Conservation (phyloP, 306 rosid species). For the Inga laurina region DNA sequence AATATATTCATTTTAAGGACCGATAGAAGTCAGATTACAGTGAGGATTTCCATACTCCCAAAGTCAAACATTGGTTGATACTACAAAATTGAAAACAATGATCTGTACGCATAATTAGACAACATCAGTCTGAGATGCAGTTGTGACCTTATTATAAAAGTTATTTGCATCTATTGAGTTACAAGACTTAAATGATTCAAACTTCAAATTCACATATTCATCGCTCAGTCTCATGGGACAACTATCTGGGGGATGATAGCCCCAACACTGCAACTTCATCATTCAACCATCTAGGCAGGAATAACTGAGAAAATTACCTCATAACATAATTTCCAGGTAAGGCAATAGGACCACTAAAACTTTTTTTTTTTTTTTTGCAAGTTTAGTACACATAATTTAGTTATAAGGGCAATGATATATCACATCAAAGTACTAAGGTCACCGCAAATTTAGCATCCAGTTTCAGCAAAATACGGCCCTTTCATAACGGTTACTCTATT, state of each 20-base stretch:
- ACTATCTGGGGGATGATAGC: not conserved
- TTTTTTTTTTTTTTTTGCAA: not conserved
- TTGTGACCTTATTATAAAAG: not conserved
- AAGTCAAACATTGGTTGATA: not conserved
- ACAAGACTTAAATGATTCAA: not conserved
- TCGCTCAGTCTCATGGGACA: not conserved
- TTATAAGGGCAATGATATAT: not conserved
- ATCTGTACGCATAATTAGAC: not conserved
- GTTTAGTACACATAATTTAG: not conserved
- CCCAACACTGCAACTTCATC: not conserved
- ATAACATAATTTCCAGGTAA: conserved; percentile 2
- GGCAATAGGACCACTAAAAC: conserved; percentile 1
- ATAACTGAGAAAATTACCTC: not conserved
- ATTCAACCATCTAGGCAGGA: not conserved
- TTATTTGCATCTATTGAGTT: not conserved
- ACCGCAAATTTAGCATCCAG: not conserved
- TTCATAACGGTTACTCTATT: not conserved
- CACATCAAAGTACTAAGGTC: not conserved
- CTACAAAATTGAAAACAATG: not conserved
- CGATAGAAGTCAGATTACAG: not conserved
- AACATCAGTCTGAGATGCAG: not conserved
- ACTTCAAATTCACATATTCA: not conserved
- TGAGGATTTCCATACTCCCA: not conserved
- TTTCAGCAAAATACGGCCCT: not conserved
- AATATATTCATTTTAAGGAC: not conserved